Evolutionary conservation across 1,284 basidiomycete species (phyloP).

Genomic region (Mycena citricolor): DNA sequence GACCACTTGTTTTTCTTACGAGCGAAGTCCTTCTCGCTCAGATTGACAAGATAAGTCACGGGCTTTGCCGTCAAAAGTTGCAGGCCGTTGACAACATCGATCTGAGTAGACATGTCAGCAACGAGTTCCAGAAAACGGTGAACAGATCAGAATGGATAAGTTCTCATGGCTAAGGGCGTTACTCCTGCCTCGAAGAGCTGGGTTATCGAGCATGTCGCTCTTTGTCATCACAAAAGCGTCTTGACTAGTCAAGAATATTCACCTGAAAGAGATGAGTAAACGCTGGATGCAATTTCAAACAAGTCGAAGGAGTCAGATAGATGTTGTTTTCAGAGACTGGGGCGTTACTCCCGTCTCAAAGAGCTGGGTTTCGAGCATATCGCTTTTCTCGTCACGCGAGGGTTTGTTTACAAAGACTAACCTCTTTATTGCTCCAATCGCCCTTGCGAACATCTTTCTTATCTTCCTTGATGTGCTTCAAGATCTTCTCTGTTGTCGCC

Average conservation of each 20-base stretch:
- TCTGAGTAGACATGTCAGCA: slow-evolving; percentile 47
- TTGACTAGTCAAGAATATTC: neutral
- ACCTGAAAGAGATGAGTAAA: slow-evolving; percentile 9
- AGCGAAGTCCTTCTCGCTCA: slow-evolving; percentile 93
- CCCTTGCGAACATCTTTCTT: slow-evolving; percentile 92
- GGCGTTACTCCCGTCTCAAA: slow-evolving; percentile 68
- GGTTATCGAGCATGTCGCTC: slow-evolving; percentile 79
- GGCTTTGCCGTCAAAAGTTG: slow-evolving; percentile 95
- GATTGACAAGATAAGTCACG: slow-evolving; percentile 97
- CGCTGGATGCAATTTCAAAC: slow-evolving; percentile 7
- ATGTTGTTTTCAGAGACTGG: slow-evolving; percentile 58
- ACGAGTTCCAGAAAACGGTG: slow-evolving; percentile 1
- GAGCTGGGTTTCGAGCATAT: slow-evolving; percentile 78
- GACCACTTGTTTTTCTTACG: slow-evolving; percentile 99
- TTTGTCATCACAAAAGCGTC: slow-evolving; percentile 68
- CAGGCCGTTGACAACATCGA: slow-evolving; percentile 94
- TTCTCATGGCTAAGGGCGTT: slow-evolving; percentile 72
- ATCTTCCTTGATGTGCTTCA: slow-evolving; percentile 79
- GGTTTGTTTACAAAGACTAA: slow-evolving; percentile 44
- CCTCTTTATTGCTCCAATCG: slow-evolving; percentile 98
- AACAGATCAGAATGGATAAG: slow-evolving; percentile 44
- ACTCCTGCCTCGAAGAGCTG: slow-evolving; percentile 68
- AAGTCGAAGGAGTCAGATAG: slow-evolving; percentile 40
- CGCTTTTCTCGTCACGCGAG: slow-evolving; percentile 74
- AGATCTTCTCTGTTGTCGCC: slow-evolving; percentile 86